Evolutionary conservation across 1,284 basidiomycete species (phyloP).

Genomic region (Leccinum fuscescens): DNA sequence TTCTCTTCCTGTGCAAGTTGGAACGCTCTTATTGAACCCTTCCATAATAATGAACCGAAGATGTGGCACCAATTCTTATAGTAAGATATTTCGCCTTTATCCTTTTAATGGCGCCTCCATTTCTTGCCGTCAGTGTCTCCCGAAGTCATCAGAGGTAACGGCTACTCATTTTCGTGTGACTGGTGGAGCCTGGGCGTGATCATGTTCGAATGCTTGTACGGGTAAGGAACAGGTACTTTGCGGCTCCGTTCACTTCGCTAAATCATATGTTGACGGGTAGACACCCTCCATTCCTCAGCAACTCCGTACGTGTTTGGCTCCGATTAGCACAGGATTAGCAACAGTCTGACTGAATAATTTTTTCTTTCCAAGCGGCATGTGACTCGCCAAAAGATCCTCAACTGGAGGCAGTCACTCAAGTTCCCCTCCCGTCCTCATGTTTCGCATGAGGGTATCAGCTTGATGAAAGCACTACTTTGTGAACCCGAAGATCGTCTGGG

Average conservation of each 20-base stretch:
- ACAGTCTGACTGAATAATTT: slow-evolving; percentile 12
- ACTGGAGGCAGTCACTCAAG: slow-evolving; percentile 85
- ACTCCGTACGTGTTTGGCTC: slow-evolving; percentile 56
- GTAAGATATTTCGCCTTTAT: slow-evolving; percentile 48
- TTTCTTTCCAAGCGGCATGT: slow-evolving; percentile 65
- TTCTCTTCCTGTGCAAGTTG: slow-evolving; percentile 23
- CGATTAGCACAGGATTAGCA: slow-evolving; percentile 21
- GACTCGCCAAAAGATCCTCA: slow-evolving; percentile 89
- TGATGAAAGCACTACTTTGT: slow-evolving; percentile 88
- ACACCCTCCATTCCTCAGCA: slow-evolving; percentile 91
- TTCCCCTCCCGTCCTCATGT: slow-evolving; percentile 85
- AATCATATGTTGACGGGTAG: slow-evolving; percentile 41
- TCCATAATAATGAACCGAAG: slow-evolving; percentile 40
- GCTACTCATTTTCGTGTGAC: slow-evolving; percentile 93
- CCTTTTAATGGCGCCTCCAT: slow-evolving; percentile 23
- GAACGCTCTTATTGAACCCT: slow-evolving; percentile 21
- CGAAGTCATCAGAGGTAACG: slow-evolving; percentile 90
- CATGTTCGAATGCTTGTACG: slow-evolving; percentile 87
- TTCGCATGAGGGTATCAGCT: slow-evolving; percentile 81
- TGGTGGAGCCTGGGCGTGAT: slow-evolving; percentile 98
- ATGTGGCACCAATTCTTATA: slow-evolving; percentile 89
- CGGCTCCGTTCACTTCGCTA: slow-evolving; percentile 30
- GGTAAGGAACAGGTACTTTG: slow-evolving; percentile 48
- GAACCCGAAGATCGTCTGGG: slow-evolving; percentile 94
- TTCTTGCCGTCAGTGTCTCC: slow-evolving; percentile 72